phyloP scores from a whole-genome alignment of 495 filamentous ascomycete species.

The Bathelium albidoporum region DNA sequence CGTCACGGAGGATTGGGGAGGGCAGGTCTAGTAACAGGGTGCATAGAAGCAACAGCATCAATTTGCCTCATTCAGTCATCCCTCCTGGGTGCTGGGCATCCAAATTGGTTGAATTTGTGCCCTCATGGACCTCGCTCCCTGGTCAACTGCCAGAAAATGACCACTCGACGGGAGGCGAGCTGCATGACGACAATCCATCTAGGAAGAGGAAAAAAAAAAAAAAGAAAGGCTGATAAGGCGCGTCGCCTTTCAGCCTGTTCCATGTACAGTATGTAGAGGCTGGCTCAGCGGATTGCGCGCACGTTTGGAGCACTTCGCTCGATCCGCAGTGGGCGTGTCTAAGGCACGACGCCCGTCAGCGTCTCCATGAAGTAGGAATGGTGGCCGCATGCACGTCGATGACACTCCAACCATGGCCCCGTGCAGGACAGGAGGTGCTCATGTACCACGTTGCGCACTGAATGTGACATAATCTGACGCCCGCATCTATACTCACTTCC shows the following conservation, averaged over 20 bases:
- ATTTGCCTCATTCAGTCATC: too few species aligned
- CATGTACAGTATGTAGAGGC: too few species aligned
- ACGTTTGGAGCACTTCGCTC: neutral
- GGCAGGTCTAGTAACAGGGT: too few species aligned
- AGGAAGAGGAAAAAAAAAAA: too few species aligned
- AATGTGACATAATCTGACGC: neutral
- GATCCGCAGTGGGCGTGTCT: neutral
- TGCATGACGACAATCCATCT: neutral
- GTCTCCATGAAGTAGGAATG: neutral
- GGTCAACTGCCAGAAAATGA: neutral
- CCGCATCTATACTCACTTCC: neutral
- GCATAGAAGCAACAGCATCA: neutral
- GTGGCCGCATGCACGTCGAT: neutral
- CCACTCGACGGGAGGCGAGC: neutral
- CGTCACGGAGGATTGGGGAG: too few species aligned
- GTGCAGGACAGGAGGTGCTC: neutral
- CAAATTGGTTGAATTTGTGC: neutral
- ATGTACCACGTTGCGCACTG: neutral
- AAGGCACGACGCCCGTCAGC: constrained; percentile 1
- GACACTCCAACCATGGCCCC: neutral
- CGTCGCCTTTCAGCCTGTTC: neutral
- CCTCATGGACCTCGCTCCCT: neutral
- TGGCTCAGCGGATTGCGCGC: neutral
- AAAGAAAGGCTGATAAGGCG: neutral
- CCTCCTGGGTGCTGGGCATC: neutral